These are phyloP conservation scores for Simmondsia chinensis DNA, from an alignment of 148 eudicot genomes.

Conservation along the genomic window DNA sequence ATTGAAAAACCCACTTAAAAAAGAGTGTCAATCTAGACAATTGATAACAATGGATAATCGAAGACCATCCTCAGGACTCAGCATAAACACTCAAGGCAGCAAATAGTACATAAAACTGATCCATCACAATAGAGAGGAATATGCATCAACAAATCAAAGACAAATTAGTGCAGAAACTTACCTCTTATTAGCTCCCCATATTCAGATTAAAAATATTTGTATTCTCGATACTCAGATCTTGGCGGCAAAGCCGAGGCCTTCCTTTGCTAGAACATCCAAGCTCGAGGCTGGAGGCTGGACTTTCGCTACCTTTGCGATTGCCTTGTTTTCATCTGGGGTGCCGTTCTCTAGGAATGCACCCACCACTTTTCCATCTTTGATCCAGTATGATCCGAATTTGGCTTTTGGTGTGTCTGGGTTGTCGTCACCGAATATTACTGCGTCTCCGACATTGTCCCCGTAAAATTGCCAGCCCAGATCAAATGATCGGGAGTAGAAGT, in stretches of 20 bases:
- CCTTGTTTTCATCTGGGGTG: constrained; percentile 80
- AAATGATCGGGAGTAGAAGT: constrained; percentile 81
- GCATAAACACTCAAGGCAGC: too few relatives aligned
- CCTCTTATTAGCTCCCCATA: not conserved
- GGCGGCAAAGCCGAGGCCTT: constrained; percentile 62
- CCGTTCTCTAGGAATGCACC: constrained; percentile 85
- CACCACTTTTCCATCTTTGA: constrained; percentile 77
- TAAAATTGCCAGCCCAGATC: constrained; percentile 88
- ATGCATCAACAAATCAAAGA: not conserved
- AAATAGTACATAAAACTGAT: too few relatives aligned
- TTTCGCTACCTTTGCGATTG: constrained; percentile 80
- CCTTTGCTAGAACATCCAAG: constrained; percentile 55
- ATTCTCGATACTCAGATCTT: constrained; percentile 30
- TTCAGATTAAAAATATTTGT: not conserved
- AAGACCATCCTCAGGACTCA: too few relatives aligned
- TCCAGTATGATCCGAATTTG: constrained; percentile 86
- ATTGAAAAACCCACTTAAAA: too few relatives aligned
- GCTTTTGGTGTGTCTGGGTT: constrained; percentile 46
- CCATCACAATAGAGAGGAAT: too few relatives aligned
- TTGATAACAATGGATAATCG: too few relatives aligned
- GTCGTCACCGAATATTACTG: constrained; percentile 60
- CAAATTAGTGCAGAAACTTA: not conserved
- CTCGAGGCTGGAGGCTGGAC: constrained; percentile 57
- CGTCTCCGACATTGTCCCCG: constrained; percentile 80
- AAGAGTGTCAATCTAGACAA: too few relatives aligned